phyloP scores from a whole-genome alignment of 495 filamentous ascomycete genomes.

The Penicillium canariense region DNA sequence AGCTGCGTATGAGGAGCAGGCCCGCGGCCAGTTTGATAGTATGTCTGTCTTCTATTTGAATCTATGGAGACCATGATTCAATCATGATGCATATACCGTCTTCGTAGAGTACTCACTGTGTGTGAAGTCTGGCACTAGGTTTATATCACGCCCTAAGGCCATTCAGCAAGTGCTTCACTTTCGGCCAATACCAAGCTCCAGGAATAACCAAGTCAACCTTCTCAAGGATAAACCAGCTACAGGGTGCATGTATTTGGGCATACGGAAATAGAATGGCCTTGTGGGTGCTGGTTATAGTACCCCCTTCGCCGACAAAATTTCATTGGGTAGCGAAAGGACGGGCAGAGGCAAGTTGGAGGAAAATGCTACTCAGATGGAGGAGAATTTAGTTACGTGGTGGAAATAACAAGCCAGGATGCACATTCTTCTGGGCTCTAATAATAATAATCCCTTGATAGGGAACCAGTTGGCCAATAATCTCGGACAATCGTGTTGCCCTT shows the following conservation, averaged over 20 bases:
- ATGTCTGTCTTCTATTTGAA: background rate
- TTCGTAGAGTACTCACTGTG: background rate
- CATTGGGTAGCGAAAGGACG: too few relatives aligned
- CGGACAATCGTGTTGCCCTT: background rate
- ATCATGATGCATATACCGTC: background rate
- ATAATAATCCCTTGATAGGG: too few relatives aligned
- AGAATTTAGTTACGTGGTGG: too few relatives aligned
- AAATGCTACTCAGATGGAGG: background rate
- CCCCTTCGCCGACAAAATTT: too few relatives aligned
- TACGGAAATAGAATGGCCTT: background rate
- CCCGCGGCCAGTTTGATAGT: background rate
- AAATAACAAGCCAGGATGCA: too few relatives aligned
- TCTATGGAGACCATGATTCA: background rate
- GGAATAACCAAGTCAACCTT: background rate
- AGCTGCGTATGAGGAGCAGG: background rate
- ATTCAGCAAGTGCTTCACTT: background rate
- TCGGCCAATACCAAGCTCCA: background rate
- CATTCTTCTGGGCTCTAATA: too few relatives aligned
- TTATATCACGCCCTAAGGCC: background rate
- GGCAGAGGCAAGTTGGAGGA: background rate
- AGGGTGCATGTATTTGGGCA: background rate
- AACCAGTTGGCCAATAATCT: background rate
- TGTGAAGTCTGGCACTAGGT: background rate
- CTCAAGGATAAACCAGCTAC: background rate
- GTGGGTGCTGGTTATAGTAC: background rate